These are phyloP conservation scores for Heteromeles arbutifolia DNA, from an alignment of 306 rosid genomes.

Conservation along the genomic window DNA sequence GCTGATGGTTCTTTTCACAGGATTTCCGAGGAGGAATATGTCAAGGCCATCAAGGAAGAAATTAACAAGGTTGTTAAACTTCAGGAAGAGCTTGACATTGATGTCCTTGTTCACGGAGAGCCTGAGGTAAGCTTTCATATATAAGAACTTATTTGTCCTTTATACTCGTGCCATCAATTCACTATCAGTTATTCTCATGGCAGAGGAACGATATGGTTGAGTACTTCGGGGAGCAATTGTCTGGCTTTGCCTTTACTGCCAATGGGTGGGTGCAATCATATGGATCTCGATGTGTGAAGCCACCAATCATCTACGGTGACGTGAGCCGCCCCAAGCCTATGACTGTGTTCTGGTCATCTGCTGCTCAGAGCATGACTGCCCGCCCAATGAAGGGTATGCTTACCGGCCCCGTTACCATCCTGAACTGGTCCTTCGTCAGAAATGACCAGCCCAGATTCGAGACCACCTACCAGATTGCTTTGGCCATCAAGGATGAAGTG, in stretches of 20 bases:
- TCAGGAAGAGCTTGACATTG: constrained; percentile 89
- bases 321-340: constrained; percentile 94
- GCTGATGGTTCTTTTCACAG: constrained; percentile 24
- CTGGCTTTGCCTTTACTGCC: constrained; percentile 80
- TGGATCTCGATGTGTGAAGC: constrained; percentile 95
- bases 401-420: constrained; percentile 95
- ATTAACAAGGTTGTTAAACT: constrained; percentile 69
- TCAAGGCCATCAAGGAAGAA: constrained; percentile 65
- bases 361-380: constrained; percentile 42
- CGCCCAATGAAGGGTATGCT: constrained; percentile 99
- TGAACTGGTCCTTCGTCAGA: constrained; percentile 91
- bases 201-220: constrained; percentile 98
- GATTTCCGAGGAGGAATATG: constrained; percentile 79
- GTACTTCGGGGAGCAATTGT: constrained; percentile 79
- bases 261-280: constrained; percentile 98
- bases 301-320: constrained; percentile 93
- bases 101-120: constrained; percentile 91
- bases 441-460: constrained; percentile 86
- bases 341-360: constrained; percentile 55
- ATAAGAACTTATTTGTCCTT: neutral
- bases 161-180: constrained; percentile 4
- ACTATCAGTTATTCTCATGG: constrained; percentile 19
- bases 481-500: constrained; percentile 90
- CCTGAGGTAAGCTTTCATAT: constrained; percentile 63
- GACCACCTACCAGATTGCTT: constrained; percentile 81